phyloP scores from a whole-genome alignment of 139 green algal genomes.

The Chlamydomonas incerta region DNA sequence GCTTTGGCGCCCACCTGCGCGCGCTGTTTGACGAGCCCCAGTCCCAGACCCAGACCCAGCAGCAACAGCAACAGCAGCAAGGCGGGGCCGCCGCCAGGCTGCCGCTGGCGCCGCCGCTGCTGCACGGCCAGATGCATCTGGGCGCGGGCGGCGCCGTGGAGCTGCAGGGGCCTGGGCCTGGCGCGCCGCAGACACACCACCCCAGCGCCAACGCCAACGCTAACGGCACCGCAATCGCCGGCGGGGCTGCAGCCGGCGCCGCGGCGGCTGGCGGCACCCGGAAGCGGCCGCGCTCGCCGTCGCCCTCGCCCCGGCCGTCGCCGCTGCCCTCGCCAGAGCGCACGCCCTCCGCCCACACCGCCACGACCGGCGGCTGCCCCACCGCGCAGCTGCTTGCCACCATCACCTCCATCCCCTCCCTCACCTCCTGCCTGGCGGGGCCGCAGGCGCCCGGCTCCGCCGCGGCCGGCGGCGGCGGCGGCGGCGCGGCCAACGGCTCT shows the following conservation, averaged over 20 bases:
- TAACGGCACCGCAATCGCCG: neutral
- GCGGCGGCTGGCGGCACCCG: neutral
- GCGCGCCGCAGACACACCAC: neutral
- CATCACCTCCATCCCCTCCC: conserved; percentile 25
- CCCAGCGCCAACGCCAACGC: neutral
- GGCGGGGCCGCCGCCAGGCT: too few species aligned
- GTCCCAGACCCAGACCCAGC: neutral
- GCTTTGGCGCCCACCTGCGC: too few species aligned
- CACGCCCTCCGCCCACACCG: conserved; percentile 13
- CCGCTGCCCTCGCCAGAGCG: neutral
- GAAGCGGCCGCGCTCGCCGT: conserved; percentile 12
- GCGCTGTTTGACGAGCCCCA: too few species aligned
- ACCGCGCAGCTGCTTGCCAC: conserved; percentile 26
- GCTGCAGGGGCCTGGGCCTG: neutral
- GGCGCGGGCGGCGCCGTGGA: too few species aligned
- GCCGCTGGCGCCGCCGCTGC: neutral
- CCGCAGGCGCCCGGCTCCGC: neutral
- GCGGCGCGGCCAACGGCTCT: neutral
- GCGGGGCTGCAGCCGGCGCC: neutral
- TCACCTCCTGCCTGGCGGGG: conserved; percentile 11
- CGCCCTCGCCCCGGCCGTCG: neutral
- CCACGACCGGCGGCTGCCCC: conserved; percentile 30
- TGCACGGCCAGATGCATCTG: neutral
- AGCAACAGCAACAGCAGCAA: neutral
- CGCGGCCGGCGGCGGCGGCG: neutral